These are phyloP conservation scores for Rhynchospora breviuscula DNA, from an alignment of 176 grass and related monocot genomes.

Conservation along the genomic window DNA sequence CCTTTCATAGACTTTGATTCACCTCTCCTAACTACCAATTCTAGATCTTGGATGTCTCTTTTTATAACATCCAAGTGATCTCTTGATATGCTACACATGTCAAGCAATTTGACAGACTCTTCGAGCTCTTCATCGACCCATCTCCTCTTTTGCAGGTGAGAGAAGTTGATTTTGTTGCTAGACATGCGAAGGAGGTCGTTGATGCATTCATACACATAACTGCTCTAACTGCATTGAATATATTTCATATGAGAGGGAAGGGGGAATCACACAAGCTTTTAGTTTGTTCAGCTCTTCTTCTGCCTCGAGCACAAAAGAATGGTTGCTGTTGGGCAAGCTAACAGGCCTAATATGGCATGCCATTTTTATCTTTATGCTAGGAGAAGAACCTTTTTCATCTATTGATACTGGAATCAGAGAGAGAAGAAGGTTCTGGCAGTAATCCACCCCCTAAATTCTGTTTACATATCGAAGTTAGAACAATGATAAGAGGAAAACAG, in stretches of 20 bases:
- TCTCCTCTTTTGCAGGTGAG: constrained; percentile 24
- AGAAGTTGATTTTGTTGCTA: constrained; percentile 20
- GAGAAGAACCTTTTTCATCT: not conserved
- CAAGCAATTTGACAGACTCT: not conserved
- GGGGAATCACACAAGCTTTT: not conserved
- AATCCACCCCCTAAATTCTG: not conserved
- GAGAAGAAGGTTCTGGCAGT: too few species aligned
- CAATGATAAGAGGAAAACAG: not conserved
- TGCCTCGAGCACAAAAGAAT: constrained; percentile 19
- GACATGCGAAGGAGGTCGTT: constrained; percentile 25
- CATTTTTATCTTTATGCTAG: not conserved
- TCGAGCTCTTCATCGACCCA: constrained; percentile 24
- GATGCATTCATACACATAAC: constrained; percentile 25
- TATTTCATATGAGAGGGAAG: constrained; percentile 9
- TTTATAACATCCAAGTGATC: constrained; percentile 36
- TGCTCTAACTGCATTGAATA: not conserved
- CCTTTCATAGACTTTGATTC: constrained; percentile 20
- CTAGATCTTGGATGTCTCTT: constrained; percentile 37
- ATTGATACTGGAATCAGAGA: not conserved
- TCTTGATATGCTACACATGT: constrained; percentile 35
- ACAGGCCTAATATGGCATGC: constrained; percentile 18
- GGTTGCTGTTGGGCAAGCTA: constrained; percentile 21
- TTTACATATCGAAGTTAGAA: constrained; percentile 9
- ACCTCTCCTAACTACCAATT: constrained; percentile 24
- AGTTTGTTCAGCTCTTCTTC: constrained; percentile 32